A percentile compares a stretch with the other conserved stretches of the same genome.
These are phyloP conservation scores for Rutstroemia sydowiana DNA, from an alignment of 2,329 filamentous ascomycete genomes.

Conservation along the genomic window DNA sequence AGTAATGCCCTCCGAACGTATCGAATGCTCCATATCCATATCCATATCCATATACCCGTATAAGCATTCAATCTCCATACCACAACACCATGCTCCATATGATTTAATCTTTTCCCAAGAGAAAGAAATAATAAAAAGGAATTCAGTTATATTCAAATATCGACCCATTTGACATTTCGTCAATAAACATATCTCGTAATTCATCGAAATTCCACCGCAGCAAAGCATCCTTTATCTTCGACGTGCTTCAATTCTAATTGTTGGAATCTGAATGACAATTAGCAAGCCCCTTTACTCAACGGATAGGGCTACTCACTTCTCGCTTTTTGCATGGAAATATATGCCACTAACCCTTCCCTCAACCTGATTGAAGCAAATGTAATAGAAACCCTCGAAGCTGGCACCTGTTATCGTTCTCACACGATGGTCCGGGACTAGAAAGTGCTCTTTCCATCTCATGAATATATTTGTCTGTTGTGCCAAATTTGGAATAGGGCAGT, in stretches of 20 bases:
- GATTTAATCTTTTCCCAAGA: not conserved
- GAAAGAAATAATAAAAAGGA: not conserved
- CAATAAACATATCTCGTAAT: slow-evolving; percentile 27
- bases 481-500: slow-evolving; percentile 60
- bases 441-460: slow-evolving; percentile 99
- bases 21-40: slow-evolving; percentile 1
- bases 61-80: not conserved
- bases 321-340: slow-evolving; percentile 96
- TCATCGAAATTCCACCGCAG: slow-evolving; percentile 83
- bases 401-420: slow-evolving; percentile 87
- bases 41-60: not conserved
- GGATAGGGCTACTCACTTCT: slow-evolving; percentile 62
- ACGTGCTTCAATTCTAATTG: slow-evolving; percentile 88
- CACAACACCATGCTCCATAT: slow-evolving; percentile 9
- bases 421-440: slow-evolving; percentile 89
- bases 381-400: slow-evolving; percentile 98
- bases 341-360: slow-evolving; percentile 83
- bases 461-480: slow-evolving; percentile 83
- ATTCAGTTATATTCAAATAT: slow-evolving; percentile 5
- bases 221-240: slow-evolving; percentile 73
- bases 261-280: slow-evolving; percentile 61
- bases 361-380: slow-evolving; percentile 96
- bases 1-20: not conserved
- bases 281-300: slow-evolving; percentile 7
- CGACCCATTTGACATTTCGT: not conserved